Base-by-base conservation (phyloP, 164 flowering plant species). In the Stephania yunnanensis region DNA sequence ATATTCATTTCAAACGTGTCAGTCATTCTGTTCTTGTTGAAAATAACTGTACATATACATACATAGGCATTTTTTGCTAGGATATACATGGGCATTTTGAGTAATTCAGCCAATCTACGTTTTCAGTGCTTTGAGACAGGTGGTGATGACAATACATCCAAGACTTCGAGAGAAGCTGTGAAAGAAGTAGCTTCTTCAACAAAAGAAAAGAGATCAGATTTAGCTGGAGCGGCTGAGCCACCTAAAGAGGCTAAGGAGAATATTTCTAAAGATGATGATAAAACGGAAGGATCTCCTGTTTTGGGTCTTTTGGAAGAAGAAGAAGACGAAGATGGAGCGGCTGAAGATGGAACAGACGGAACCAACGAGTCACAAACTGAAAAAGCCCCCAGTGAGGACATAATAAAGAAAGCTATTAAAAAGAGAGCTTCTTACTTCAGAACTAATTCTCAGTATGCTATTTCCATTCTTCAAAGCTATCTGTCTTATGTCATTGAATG, bases 391-490 rank as follows among this genome's bases (percentile, higher is more conserved):
- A 87, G 76, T 74, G 89, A 91, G 76, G 79, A 79, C 50, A 79
- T 36, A 29, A 83, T 92, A 75, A 84, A 82, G 84, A 78, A 85
- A 77, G 97, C 98, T 74, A 72, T 94, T 48, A 78, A 73, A 66
- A 86, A 85, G 73, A 86, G 91, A 80, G 90, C 88, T 77, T 81
- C 89, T 71, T 87, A 91, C 80, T 69, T 94, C 77, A 85, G 76
- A 83, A 82, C 82, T 68, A 87, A 92, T 78, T 81, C 91, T 46
- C 90, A 86, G 97, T 94, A 91, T 83, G 95, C 80, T 67, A 15
- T 74, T 73, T 72, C n/a, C 48, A 76, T 70, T 77, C 46, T 31
- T 20, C 64, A 63, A 76, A 36, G 71, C 19, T 70, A 15, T 36
- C 45, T 55, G 7, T 46, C 61, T n/a, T 69, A 67, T 10, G 31